phyloP scores from a whole-genome alignment of 2,329 filamentous ascomycete genomes.

The Sporothrix sp. region DNA sequence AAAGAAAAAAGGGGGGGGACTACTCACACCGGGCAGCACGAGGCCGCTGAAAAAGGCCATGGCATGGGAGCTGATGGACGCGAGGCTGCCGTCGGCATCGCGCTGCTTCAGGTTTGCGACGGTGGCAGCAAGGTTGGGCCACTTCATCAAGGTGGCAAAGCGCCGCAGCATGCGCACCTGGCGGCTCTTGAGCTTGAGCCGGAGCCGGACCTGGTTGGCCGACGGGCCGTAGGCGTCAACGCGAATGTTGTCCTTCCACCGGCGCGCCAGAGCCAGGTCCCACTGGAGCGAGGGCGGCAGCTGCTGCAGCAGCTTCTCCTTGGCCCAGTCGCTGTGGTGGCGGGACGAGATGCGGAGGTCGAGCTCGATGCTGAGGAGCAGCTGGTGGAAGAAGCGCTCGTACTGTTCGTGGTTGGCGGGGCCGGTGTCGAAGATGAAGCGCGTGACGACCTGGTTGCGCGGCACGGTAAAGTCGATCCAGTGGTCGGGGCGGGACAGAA shows the following conservation, averaged over 20 bases:
- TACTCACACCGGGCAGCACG: slow-evolving; percentile 57
- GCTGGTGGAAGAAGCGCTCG: slow-evolving; percentile 62
- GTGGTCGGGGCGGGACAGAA: slow-evolving; percentile 51
- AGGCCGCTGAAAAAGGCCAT: slow-evolving; percentile 72
- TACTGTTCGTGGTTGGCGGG: slow-evolving; percentile 48
- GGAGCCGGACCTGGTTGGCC: slow-evolving; percentile 49
- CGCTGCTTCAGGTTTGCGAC: slow-evolving; percentile 52
- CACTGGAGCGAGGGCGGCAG: slow-evolving; percentile 63
- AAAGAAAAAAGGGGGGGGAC: neutral
- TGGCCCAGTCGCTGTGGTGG: slow-evolving; percentile 51
- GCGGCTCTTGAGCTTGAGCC: slow-evolving; percentile 53
- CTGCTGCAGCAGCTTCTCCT: slow-evolving; percentile 52
- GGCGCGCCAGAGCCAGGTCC: slow-evolving; percentile 62
- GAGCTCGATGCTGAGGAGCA: slow-evolving; percentile 64
- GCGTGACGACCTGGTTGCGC: slow-evolving; percentile 63
- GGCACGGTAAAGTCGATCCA: slow-evolving; percentile 66
- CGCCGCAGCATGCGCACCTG: slow-evolving; percentile 59
- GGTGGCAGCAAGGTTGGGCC: slow-evolving; percentile 61
- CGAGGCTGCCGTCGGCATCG: slow-evolving; percentile 47
- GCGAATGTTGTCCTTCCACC: slow-evolving; percentile 62
- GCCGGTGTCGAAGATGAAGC: slow-evolving; percentile 57
- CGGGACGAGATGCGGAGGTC: slow-evolving; percentile 58
- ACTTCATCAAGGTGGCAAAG: slow-evolving; percentile 65
- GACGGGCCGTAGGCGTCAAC: slow-evolving; percentile 50
- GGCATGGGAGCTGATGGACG: slow-evolving; percentile 56